phyloP scores from a whole-genome alignment of 345 rosid genomes.

The Eucalyptus regnans region DNA sequence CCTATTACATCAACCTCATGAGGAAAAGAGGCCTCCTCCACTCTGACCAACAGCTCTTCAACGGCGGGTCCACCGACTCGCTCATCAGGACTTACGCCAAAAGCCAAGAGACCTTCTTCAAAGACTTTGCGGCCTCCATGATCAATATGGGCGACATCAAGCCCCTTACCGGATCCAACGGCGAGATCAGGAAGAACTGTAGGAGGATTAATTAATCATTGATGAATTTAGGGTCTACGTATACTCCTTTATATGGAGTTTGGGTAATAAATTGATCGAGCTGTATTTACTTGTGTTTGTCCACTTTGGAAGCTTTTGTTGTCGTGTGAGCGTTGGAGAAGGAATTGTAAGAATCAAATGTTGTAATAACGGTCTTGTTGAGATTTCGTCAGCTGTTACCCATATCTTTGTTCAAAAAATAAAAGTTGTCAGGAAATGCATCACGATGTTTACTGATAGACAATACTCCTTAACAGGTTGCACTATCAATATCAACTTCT shows the following conservation, averaged over 20 bases:
- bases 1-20: slow-evolving; percentile 31
- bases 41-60: slow-evolving; percentile 33
- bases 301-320: background rate
- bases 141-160: slow-evolving; percentile 1
- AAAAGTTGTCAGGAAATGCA: background rate
- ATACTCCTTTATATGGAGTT: background rate
- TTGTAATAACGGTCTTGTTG: background rate
- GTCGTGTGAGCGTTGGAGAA: background rate
- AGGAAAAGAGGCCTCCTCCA: slow-evolving; percentile 45
- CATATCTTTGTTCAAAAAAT: background rate
- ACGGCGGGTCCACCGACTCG: slow-evolving; percentile 31
- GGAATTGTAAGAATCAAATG: background rate
- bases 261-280: background rate
- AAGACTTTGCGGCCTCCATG: background rate
- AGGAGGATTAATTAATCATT: background rate
- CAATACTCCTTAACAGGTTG: background rate
- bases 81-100: slow-evolving; percentile 25
- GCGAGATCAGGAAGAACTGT: background rate
- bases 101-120: slow-evolving; percentile 7
- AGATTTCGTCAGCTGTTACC: background rate
- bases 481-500: slow-evolving; percentile 67
- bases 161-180: background rate
- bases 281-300: background rate
- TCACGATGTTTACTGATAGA: background rate
- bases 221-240: background rate